These are phyloP conservation scores for Cercophora samala DNA, from an alignment of 495 filamentous ascomycete genomes.

Conservation along the genomic window DNA sequence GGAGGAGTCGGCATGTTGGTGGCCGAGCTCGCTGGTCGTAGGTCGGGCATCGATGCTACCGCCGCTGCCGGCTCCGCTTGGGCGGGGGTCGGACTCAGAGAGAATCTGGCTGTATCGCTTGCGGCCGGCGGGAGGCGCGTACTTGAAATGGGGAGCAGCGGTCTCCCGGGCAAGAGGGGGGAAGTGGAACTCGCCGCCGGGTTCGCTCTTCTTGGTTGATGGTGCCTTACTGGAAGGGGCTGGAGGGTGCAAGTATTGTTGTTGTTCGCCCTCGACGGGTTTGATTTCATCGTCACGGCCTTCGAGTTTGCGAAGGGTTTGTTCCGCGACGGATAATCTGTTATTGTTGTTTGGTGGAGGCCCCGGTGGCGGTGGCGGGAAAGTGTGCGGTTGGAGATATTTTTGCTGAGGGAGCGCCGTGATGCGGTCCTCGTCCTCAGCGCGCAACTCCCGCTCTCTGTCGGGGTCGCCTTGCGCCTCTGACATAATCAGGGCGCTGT, in stretches of 20 bases:
- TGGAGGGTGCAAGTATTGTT: background rate
- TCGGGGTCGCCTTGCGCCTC: slow-evolving; percentile 78
- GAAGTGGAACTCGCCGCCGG: slow-evolving; percentile 50
- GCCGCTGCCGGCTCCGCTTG: slow-evolving; percentile 28
- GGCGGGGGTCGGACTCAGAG: slow-evolving; percentile 26
- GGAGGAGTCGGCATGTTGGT: slow-evolving; percentile 5
- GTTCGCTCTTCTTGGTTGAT: slow-evolving; percentile 31
- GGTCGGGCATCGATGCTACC: slow-evolving; percentile 21
- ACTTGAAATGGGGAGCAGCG: slow-evolving; percentile 50
- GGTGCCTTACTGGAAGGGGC: slow-evolving; percentile 9
- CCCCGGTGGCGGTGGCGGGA: slow-evolving; percentile 43
- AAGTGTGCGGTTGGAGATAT: slow-evolving; percentile 50
- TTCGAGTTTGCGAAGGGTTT: slow-evolving; percentile 44
- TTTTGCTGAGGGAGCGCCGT: slow-evolving; percentile 69
- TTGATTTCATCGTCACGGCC: slow-evolving; percentile 33
- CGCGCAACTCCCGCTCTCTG: slow-evolving; percentile 70
- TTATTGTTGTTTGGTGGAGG: slow-evolving; percentile 40
- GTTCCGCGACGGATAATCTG: slow-evolving; percentile 37
- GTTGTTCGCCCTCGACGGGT: slow-evolving; percentile 7
- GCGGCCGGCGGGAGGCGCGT: slow-evolving; percentile 46
- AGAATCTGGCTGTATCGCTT: slow-evolving; percentile 37
- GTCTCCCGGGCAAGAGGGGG: slow-evolving; percentile 42
- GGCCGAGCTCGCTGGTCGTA: slow-evolving; percentile 12
- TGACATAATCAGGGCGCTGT: slow-evolving; percentile 72
- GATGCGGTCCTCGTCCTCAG: slow-evolving; percentile 83